Conservation (phyloP, 768 basidiomycete genomes). For the Polyporus arcularius region DNA sequence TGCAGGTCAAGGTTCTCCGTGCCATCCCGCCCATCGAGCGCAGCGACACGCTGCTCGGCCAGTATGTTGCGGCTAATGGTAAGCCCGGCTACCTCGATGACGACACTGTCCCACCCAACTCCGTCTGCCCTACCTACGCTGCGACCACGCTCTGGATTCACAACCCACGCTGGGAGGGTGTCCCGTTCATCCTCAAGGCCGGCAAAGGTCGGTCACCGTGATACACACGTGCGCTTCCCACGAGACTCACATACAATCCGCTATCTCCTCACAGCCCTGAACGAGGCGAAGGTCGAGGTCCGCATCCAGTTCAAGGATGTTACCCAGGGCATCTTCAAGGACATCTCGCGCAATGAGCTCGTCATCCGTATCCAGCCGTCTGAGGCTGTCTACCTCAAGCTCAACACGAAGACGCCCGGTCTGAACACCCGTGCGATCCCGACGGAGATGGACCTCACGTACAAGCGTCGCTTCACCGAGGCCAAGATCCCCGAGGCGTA, state of each 20-base stretch:
- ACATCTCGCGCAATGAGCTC: conserved; percentile 95
- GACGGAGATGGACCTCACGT: conserved; percentile 97
- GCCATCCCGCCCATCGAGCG: conserved; percentile 80
- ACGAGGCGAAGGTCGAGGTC: conserved; percentile 98
- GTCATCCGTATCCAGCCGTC: conserved; percentile 96
- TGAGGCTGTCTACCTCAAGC: conserved; percentile 95
- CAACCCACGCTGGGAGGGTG: conserved; percentile 97
- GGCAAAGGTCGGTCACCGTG: conserved; percentile 75
- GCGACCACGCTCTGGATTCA: conserved; percentile 89
- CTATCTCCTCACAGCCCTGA: conserved; percentile 61
- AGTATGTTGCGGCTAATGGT: conserved; percentile 85
- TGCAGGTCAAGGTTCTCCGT: conserved; percentile 93
- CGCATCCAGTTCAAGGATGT: conserved; percentile 99
- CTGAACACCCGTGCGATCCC: conserved; percentile 88
- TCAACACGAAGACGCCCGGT: conserved; percentile 95
- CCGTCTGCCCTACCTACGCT: conserved; percentile 93
- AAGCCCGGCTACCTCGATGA: conserved; percentile 99
- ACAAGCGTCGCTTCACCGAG: conserved; percentile 93
- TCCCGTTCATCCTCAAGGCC: conserved; percentile 97
- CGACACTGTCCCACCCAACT: conserved; percentile 89
- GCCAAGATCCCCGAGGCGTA: conserved; percentile 95
- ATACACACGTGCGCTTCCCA: conserved; percentile 10
- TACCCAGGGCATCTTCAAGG: conserved; percentile 93
- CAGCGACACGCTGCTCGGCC: conserved; percentile 86
- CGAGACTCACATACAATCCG: not conserved